Evolutionary conservation across 805 yeast species (phyloP).

Genomic region (Saccharomycopsis fermentans): DNA sequence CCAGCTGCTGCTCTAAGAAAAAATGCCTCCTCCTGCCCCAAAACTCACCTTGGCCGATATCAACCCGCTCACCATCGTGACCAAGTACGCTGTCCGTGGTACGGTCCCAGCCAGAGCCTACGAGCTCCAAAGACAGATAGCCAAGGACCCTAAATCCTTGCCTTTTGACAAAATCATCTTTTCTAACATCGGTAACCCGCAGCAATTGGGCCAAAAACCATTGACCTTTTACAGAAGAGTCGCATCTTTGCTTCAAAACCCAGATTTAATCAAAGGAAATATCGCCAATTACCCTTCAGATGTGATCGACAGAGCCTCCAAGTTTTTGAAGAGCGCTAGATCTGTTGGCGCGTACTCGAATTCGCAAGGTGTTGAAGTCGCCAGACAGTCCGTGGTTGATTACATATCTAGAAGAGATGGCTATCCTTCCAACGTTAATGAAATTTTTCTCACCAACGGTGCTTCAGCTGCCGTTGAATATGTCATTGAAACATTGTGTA

Average conservation of each 20-base stretch:
- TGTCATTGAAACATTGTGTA: constrained; percentile 58
- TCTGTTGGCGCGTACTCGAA: constrained; percentile 93
- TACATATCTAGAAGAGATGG: constrained; percentile 77
- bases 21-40: constrained; percentile 24
- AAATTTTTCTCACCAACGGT: constrained; percentile 82
- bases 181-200: constrained; percentile 97
- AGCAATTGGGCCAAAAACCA: constrained; percentile 90
- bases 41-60: constrained; percentile 41
- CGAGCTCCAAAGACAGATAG: constrained; percentile 52
- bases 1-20: too few relatives aligned
- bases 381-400: constrained; percentile 71
- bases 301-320: constrained; percentile 60
- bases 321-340: constrained; percentile 51
- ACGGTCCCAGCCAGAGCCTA: constrained; percentile 90
- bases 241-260: constrained; percentile 76
- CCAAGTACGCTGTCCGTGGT: constrained; percentile 96
- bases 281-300: constrained; percentile 43
- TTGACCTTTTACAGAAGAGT: constrained; percentile 93
- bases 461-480: constrained; percentile 91
- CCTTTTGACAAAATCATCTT: constrained; percentile 74
- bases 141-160: constrained; percentile 45
- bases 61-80: constrained; percentile 66
- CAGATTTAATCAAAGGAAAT: constrained; percentile 43
- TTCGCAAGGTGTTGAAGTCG: constrained; percentile 73
- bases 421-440: constrained; percentile 46